Evolutionary conservation across 2,329 filamentous ascomycete species (phyloP).

Genomic region (Botrytis aclada): DNA sequence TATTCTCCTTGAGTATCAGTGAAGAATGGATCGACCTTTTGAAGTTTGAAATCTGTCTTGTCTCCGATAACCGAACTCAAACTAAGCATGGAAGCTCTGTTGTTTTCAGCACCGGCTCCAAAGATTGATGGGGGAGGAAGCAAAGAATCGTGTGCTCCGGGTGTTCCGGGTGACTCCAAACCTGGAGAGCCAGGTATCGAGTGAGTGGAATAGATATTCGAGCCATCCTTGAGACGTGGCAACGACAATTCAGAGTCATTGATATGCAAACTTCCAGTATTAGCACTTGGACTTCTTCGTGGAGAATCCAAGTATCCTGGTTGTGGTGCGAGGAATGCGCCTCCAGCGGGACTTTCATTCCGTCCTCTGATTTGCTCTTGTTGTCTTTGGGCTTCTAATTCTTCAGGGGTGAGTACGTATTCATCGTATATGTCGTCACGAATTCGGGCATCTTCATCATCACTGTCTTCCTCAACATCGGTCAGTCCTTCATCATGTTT

Average conservation of each 20-base stretch:
- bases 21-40: slow-evolving; percentile 66
- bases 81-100: slow-evolving; percentile 46
- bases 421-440: slow-evolving; percentile 20
- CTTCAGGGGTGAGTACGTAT: slow-evolving; percentile 20
- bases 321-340: slow-evolving; percentile 12
- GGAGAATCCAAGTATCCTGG: slow-evolving; percentile 16
- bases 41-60: slow-evolving; percentile 59
- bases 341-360: slow-evolving; percentile 8
- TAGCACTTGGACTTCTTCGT: background rate
- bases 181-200: slow-evolving; percentile 17
- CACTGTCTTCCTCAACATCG: slow-evolving; percentile 16
- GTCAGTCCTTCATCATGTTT: slow-evolving; percentile 14
- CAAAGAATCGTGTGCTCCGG: slow-evolving; percentile 18
- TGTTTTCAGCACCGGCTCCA: background rate
- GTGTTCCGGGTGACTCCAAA: slow-evolving; percentile 13
- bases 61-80: slow-evolving; percentile 50
- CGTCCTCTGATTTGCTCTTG: slow-evolving; percentile 11
- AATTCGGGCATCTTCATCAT: slow-evolving; percentile 11
- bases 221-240: slow-evolving; percentile 11
- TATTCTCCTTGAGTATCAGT: slow-evolving; percentile 62
- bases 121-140: slow-evolving; percentile 21
- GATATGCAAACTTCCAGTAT: slow-evolving; percentile 13
- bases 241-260: slow-evolving; percentile 19
- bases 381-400: slow-evolving; percentile 13
- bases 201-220: slow-evolving; percentile 12